Base-by-base conservation (phyloP, 1,284 basidiomycete genomes). In the Golubevia sp. region DNA sequence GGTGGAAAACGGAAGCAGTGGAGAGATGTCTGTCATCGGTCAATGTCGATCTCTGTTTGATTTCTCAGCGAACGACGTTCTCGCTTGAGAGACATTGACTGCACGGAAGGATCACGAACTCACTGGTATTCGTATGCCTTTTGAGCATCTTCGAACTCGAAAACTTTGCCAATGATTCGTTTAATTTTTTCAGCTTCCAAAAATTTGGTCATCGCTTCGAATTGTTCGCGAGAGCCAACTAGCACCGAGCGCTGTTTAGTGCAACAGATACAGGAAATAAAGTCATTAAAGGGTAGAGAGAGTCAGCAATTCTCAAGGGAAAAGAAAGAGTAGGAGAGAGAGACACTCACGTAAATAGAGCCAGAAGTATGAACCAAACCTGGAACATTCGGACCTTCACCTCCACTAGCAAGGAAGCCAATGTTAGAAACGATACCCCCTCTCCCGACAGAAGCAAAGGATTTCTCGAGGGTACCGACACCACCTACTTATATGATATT, bases 101-200 rank as follows among this genome's bases (percentile, higher is more conserved):
- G n/a, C n/a, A n/a, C n/a, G n/a, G n/a, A n/a, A n/a, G n/a, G n/a
- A n/a, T n/a, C n/a, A n/a, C n/a, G n/a, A n/a, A n/a, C n/a, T n/a
- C 64, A 68, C 58, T 71, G 69, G 73, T 85, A 85, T 25, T 74
- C 70, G 66, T 85, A 86, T 2, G 85, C 85, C 58, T 84, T 77
- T 53, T 70, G 61, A 20, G 84, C 71, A 49, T 86, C 64, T 5
- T 85, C 80, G 59, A 85, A 86, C 49, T 71, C 66, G 68, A 86
- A 86, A 15, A 85, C 80, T 73, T 84, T 85, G 77, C 85, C 85
- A 34, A 86, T 81, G 55, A 85, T 68, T 0, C 85, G 85, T 53
- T 79, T 73, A 59, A 85, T 82, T 48, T 79, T 72, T 55, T 80
- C 77, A 13, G 72, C 66, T 61, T 84, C 82, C 48, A 86, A 61